phyloP scores from a whole-genome alignment of 495 filamentous ascomycete species.

The Neurospora pannonica region DNA sequence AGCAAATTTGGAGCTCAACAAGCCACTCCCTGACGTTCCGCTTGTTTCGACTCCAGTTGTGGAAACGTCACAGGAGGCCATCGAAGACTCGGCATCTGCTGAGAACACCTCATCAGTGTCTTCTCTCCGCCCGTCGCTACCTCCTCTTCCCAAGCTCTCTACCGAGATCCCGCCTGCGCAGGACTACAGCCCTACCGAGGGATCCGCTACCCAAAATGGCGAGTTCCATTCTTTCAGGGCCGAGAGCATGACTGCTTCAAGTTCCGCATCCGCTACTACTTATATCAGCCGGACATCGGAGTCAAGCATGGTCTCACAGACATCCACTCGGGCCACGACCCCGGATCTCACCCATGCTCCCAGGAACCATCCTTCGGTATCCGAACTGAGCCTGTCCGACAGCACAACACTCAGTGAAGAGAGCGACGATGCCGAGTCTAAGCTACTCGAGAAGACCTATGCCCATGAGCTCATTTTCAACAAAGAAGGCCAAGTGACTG shows the following conservation, averaged over 20 bases:
- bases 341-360: slow-evolving; percentile 51
- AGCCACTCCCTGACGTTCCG: slow-evolving; percentile 36
- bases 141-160: slow-evolving; percentile 39
- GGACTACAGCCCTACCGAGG: slow-evolving; percentile 38
- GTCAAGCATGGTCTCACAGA: slow-evolving; percentile 66
- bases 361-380: slow-evolving; percentile 40
- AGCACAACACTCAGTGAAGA: slow-evolving; percentile 62
- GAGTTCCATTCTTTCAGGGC: slow-evolving; percentile 41
- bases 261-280: slow-evolving; percentile 55
- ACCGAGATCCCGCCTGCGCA: slow-evolving; percentile 33
- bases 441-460: slow-evolving; percentile 73
- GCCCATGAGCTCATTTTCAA: slow-evolving; percentile 86
- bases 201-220: slow-evolving; percentile 29
- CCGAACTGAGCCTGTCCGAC: slow-evolving; percentile 46
- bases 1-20: slow-evolving; percentile 29
- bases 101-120: slow-evolving; percentile 24
- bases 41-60: slow-evolving; percentile 13
- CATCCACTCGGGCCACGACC: slow-evolving; percentile 83
- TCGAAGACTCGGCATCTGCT: neutral
- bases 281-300: slow-evolving; percentile 76
- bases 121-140: slow-evolving; percentile 31
- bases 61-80: slow-evolving; percentile 11
- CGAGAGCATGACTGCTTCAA: slow-evolving; percentile 43
- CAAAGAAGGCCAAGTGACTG: slow-evolving; percentile 90
- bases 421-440: slow-evolving; percentile 66